Percentiles rank a stretch among this genome's conserved stretches.
Conservation (phyloP, 2,329 filamentous ascomycete species). For the Scedosporium apiospermum region DNA sequence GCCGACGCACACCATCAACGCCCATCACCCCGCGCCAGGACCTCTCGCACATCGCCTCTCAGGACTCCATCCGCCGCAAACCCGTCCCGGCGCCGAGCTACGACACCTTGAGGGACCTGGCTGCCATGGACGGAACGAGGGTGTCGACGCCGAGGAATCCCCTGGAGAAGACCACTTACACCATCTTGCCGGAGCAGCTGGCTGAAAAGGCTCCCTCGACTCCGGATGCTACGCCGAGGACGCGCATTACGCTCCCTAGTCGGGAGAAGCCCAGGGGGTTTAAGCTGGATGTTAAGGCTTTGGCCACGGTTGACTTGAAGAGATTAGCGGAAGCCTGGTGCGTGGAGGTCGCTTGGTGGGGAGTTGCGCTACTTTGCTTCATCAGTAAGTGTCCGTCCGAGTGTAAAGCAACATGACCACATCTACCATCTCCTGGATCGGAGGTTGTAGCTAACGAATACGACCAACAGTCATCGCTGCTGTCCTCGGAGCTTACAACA, state of each 20-base stretch:
- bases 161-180: conserved; percentile 5
- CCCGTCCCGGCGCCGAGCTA: conserved; percentile 3
- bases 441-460: neutral
- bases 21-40: neutral
- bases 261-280: neutral
- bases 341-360: neutral
- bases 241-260: neutral
- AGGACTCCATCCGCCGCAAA: conserved; percentile 5
- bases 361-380: conserved; percentile 1
- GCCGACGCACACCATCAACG: neutral
- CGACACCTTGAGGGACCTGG: neutral
- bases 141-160: neutral
- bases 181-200: conserved; percentile 5
- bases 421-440: neutral
- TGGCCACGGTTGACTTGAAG: neutral
- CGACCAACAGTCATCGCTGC: conserved; percentile 3
- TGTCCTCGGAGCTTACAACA: conserved; percentile 11
- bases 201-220: conserved; percentile 2
- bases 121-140: neutral
- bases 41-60: neutral
- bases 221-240: conserved; percentile 1
- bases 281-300: neutral
- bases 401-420: neutral
- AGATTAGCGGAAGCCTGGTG: conserved; percentile 2
- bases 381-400: neutral